phyloP scores from a whole-genome alignment of 441 rosid species.

The Populus trichocarpa region DNA sequence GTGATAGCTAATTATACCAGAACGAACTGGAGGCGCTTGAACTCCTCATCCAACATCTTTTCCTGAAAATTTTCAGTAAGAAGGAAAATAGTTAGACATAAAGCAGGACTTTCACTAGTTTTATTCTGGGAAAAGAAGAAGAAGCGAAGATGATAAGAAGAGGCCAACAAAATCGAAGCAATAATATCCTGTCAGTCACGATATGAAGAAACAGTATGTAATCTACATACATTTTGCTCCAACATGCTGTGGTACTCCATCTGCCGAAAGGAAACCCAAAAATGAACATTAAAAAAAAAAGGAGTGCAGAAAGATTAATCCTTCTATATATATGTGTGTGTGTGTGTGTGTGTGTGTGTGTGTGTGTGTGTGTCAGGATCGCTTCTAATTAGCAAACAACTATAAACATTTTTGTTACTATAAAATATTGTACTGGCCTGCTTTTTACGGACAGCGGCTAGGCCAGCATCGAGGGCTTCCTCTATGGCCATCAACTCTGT shows the following conservation, averaged over 20 bases:
- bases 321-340: not conserved
- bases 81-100: not conserved
- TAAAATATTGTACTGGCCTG: slow-evolving; percentile 34
- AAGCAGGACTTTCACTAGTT: not conserved
- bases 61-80: slow-evolving; percentile 28
- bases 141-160: not conserved
- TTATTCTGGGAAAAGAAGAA: not conserved
- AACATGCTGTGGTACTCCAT: slow-evolving; percentile 39
- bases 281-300: not conserved
- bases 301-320: not conserved
- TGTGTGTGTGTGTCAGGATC: not conserved
- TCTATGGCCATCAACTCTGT: slow-evolving; percentile 61
- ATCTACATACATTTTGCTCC: slow-evolving; percentile 56
- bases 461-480: slow-evolving; percentile 68
- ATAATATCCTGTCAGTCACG: not conserved
- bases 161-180: not conserved
- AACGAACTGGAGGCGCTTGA: slow-evolving; percentile 15
- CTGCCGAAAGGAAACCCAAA: slow-evolving; percentile 28
- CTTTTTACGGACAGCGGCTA: slow-evolving; percentile 44
- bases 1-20: slow-evolving; percentile 7
- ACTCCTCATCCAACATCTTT: slow-evolving; percentile 52
- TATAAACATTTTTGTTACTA: not conserved
- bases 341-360: too few relatives aligned
- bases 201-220: not conserved
- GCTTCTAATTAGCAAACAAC: not conserved